Evolutionary conservation across 2,329 filamentous ascomycete species (phyloP).

Genomic region (Talaromyces albobiverticillius): DNA sequence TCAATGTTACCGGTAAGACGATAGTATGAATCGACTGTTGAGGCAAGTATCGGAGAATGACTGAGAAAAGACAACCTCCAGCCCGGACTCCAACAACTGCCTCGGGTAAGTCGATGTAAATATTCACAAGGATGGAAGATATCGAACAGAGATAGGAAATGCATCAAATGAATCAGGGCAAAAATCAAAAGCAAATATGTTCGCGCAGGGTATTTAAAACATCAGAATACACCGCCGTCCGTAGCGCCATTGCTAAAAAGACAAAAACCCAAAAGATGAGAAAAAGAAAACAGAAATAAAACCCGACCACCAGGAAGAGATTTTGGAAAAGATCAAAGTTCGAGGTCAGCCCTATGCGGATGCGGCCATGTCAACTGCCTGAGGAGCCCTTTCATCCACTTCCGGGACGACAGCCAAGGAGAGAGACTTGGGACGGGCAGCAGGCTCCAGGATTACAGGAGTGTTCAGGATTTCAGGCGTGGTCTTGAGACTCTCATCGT

Average conservation of each 20-base stretch:
- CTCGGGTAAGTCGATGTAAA: neutral
- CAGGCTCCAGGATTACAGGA: neutral
- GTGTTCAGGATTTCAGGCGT: neutral
- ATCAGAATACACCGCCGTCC: constrained; percentile 10
- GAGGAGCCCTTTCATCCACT: neutral
- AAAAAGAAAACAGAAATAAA: neutral
- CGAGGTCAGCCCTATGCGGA: too few relatives aligned
- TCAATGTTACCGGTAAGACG: neutral
- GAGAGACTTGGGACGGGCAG: neutral
- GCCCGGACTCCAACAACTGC: neutral
- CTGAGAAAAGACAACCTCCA: neutral
- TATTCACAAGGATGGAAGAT: too few relatives aligned
- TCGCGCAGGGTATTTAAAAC: constrained; percentile 14
- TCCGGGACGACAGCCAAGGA: neutral
- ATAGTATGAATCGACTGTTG: neutral
- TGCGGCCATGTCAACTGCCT: neutral
- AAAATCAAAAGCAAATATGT: constrained; percentile 6
- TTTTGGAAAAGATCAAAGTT: too few relatives aligned
- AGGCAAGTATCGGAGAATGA: neutral
- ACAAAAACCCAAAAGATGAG: neutral
- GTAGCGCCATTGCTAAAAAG: constrained; percentile 10
- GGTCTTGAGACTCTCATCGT: constrained; percentile 46
- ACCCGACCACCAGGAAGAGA: neutral
- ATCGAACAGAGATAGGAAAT: neutral
- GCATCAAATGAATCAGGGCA: neutral